Percentiles rank a stretch among this genome's conserved stretches.
These are phyloP conservation scores for Coccinonectria pachysandricola DNA, from an alignment of 2,329 filamentous ascomycete genomes.

Conservation along the genomic window DNA sequence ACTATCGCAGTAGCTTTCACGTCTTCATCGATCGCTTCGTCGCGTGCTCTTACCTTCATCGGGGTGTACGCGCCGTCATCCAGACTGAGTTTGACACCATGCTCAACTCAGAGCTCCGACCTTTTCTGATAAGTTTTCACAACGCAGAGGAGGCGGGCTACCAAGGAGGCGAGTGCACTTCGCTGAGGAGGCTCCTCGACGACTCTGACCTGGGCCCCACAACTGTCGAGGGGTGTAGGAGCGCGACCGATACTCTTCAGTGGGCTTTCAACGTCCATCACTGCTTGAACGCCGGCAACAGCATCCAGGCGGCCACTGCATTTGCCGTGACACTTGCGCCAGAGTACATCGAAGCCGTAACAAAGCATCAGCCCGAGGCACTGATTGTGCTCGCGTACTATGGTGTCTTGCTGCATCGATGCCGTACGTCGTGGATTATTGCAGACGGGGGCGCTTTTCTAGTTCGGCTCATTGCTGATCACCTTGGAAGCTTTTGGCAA, in stretches of 20 bases:
- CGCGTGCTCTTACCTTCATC: slow-evolving; percentile 31
- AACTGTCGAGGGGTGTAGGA: slow-evolving; percentile 20
- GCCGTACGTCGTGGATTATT: slow-evolving; percentile 30
- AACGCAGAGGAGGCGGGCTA: slow-evolving; percentile 6
- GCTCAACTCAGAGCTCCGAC: slow-evolving; percentile 23
- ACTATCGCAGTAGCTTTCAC: slow-evolving; percentile 28
- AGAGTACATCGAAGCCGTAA: slow-evolving; percentile 26
- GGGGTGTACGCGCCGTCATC: slow-evolving; percentile 30
- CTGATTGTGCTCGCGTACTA: slow-evolving; percentile 40
- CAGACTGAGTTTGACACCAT: slow-evolving; percentile 25
- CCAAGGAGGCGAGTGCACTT: slow-evolving; percentile 17
- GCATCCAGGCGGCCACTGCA: slow-evolving; percentile 22
- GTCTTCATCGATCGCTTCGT: slow-evolving; percentile 30
- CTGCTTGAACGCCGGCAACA: slow-evolving; percentile 12
- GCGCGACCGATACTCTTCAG: slow-evolving; percentile 20
- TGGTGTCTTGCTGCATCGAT: slow-evolving; percentile 35
- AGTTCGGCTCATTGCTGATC: slow-evolving; percentile 21
- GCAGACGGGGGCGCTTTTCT: slow-evolving; percentile 22
- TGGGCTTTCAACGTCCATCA: slow-evolving; percentile 25
- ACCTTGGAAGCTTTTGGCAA: slow-evolving; percentile 25
- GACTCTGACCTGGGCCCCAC: slow-evolving; percentile 20
- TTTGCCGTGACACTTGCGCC: slow-evolving; percentile 23
- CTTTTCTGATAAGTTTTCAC: slow-evolving; percentile 14
- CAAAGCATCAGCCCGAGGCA: slow-evolving; percentile 28
- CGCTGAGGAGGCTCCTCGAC: slow-evolving; percentile 21